Evolutionary conservation across 306 rosid genomes (phyloP).

Genomic region (Mimosa bimucronata): DNA sequence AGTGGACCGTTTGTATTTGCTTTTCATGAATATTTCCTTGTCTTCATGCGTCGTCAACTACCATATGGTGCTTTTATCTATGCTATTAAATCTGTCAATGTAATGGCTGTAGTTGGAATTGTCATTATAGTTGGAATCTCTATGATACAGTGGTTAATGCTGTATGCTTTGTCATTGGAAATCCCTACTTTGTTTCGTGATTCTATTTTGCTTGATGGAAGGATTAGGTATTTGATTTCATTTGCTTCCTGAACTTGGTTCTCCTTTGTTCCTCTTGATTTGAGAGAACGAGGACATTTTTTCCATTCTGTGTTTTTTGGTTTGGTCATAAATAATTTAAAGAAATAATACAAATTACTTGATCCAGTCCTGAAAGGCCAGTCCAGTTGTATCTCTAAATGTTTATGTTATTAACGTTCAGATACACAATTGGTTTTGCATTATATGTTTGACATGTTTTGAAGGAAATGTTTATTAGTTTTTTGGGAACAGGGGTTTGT

Average conservation of each 20-base stretch:
- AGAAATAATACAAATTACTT: background rate
- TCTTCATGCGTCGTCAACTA: background rate
- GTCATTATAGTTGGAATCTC: background rate
- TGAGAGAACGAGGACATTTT: background rate
- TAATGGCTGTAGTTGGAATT: background rate
- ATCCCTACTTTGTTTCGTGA: background rate
- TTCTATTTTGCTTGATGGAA: background rate
- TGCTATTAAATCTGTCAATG: background rate
- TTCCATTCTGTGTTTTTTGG: background rate
- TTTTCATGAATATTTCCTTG: background rate
- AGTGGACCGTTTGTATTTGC: background rate
- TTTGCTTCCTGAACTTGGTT: background rate
- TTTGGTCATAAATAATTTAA: background rate
- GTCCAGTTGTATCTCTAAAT: background rate
- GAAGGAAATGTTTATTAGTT: background rate
- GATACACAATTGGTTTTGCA: background rate
- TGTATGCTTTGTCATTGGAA: background rate
- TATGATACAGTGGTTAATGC: background rate
- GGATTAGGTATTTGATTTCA: background rate
- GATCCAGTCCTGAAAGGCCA: background rate
- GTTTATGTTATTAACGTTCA: background rate
- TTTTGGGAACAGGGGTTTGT: background rate
- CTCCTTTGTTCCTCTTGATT: background rate
- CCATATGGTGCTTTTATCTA: background rate
- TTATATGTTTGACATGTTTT: background rate